These are phyloP conservation scores for Colletotrichum sp. DNA, from an alignment of 2,329 filamentous ascomycete species.

Conservation along the genomic window DNA sequence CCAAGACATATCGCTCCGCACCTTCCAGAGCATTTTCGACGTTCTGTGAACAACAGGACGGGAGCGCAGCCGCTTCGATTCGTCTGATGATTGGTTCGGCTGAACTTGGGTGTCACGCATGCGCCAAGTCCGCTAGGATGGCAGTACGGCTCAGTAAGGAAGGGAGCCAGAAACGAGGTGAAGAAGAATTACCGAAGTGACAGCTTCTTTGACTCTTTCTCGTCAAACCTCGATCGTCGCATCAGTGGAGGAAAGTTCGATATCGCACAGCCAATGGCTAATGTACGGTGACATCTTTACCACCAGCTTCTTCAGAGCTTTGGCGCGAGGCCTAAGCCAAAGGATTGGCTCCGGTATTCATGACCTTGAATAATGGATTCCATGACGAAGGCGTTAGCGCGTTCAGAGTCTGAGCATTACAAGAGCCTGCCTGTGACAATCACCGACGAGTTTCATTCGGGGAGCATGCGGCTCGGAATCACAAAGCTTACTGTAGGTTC, in stretches of 20 bases:
- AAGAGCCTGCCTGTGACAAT: background rate
- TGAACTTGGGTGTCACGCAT: slow-evolving; percentile 11
- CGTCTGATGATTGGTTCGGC: slow-evolving; percentile 6
- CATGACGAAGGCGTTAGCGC: background rate
- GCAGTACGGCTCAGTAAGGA: background rate
- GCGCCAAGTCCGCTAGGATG: background rate
- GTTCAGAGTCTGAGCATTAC: background rate
- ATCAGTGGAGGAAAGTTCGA: slow-evolving; percentile 2
- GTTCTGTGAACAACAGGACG: background rate
- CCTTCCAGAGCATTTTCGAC: slow-evolving; percentile 5
- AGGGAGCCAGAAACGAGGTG: background rate
- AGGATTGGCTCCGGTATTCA: background rate
- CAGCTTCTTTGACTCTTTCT: background rate
- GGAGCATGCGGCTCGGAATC: background rate
- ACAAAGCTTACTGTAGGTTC: background rate
- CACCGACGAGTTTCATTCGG: background rate
- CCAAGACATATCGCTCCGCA: background rate
- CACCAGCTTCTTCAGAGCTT: background rate
- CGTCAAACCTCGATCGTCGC: slow-evolving; percentile 18
- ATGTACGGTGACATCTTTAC: slow-evolving; percentile 14
- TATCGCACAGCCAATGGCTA: slow-evolving; percentile 13
- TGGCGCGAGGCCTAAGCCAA: background rate
- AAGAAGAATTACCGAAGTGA: background rate
- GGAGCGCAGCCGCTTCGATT: background rate
- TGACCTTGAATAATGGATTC: background rate